Conservation (phyloP, 106 monocot genomes). For the Hemerocallis citrina region DNA sequence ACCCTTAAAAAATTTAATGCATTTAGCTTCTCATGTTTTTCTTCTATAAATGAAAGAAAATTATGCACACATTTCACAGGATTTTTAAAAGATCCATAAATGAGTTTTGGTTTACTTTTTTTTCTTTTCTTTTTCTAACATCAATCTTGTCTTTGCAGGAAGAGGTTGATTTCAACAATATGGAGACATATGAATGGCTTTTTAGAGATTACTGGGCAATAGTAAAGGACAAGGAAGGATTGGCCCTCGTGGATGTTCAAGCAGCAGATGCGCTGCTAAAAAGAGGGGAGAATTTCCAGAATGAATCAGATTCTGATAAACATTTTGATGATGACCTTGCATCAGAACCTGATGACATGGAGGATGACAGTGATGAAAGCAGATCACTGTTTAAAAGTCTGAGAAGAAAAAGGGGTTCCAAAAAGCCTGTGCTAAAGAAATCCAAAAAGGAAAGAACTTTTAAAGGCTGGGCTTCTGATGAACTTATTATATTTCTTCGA, state of each 20-base stretch:
- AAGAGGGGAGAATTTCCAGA: constrained; percentile 18
- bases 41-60: no score
- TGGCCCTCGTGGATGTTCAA: constrained; percentile 45
- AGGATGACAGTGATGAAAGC: constrained; percentile 12
- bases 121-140: neutral
- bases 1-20: no score
- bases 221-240: constrained; percentile 52
- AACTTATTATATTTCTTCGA: constrained; percentile 49
- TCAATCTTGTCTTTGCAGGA: constrained; percentile 36
- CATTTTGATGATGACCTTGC: no score
- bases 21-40: no score
- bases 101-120: no score
- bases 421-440: constrained; percentile 18
- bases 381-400: constrained; percentile 2
- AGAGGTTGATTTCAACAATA: constrained; percentile 53
- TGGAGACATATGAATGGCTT: constrained; percentile 42
- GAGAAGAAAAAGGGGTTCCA: constrained; percentile 5
- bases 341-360: constrained; percentile 22
- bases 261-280: constrained; percentile 35
- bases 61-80: no score
- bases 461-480: constrained; percentile 64
- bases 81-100: no score
- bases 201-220: constrained; percentile 86
- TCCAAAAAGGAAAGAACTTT: constrained; percentile 29
- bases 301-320: constrained; percentile 21